Percentiles rank a stretch among this genome's conserved stretches.
Conservation (phyloP, 2,329 filamentous ascomycete species). For the Erysiphe pulchra region DNA sequence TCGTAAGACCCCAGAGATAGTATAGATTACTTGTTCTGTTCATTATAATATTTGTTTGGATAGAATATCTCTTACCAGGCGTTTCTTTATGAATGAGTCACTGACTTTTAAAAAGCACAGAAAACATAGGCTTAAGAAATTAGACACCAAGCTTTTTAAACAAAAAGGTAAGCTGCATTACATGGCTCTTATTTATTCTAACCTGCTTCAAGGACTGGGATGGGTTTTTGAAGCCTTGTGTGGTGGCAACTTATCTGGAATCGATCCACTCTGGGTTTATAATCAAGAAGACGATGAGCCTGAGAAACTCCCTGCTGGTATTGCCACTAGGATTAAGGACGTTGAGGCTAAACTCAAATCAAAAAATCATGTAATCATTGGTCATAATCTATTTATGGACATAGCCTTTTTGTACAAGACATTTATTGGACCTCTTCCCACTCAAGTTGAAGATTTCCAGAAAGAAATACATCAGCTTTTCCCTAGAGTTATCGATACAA, state of each 20-base stretch:
- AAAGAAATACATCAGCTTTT: slow-evolving; percentile 21
- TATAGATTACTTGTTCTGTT: neutral
- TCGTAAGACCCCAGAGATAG: slow-evolving; percentile 4
- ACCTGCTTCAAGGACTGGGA: slow-evolving; percentile 9
- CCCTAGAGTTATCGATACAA: slow-evolving; percentile 29
- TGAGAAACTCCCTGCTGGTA: slow-evolving; percentile 12
- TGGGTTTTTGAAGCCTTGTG: slow-evolving; percentile 13
- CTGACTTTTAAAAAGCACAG: neutral
- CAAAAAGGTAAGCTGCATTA: slow-evolving; percentile 7
- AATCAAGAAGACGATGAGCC: slow-evolving; percentile 15
- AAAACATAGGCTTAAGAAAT: slow-evolving; percentile 3
- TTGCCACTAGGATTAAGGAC: slow-evolving; percentile 14
- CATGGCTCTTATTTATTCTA: slow-evolving; percentile 13
- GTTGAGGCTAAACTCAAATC: slow-evolving; percentile 9
- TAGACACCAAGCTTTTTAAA: slow-evolving; percentile 5
- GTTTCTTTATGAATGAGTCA: neutral
- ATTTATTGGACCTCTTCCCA: slow-evolving; percentile 32
- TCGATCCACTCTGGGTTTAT: slow-evolving; percentile 15
- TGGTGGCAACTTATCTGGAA: slow-evolving; percentile 9
- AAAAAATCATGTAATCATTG: slow-evolving; percentile 22
- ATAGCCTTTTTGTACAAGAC: slow-evolving; percentile 35
- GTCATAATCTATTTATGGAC: slow-evolving; percentile 40
- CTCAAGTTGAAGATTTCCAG: slow-evolving; percentile 25
- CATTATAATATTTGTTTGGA: neutral
- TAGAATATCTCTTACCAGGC: neutral